These are phyloP conservation scores for Colletotrichum sp. DNA, from an alignment of 2,329 filamentous ascomycete species.

Conservation along the genomic window DNA sequence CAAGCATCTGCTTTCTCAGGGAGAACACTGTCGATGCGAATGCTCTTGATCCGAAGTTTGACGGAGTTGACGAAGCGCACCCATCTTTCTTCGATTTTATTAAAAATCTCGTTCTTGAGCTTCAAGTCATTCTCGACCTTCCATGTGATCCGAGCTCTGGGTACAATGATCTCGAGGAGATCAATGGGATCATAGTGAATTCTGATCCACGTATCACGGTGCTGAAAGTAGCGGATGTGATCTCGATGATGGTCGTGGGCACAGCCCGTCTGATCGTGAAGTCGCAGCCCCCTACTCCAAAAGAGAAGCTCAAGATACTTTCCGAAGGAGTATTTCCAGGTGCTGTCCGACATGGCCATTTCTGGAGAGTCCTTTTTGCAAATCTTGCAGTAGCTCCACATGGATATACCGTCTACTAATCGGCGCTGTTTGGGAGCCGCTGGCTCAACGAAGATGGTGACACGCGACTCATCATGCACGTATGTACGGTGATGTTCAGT, in stretches of 20 bases:
- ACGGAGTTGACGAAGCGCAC: conserved; percentile 89
- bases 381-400: conserved; percentile 97
- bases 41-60: conserved; percentile 80
- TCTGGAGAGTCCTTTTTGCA: conserved; percentile 91
- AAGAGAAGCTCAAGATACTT: conserved; percentile 98
- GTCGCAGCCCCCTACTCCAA: conserved; percentile 85
- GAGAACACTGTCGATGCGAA: conserved; percentile 88
- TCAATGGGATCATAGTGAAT: conserved; percentile 94
- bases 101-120: conserved; percentile 91
- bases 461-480: conserved; percentile 92
- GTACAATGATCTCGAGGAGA: conserved; percentile 92
- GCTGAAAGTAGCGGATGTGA: conserved; percentile 91
- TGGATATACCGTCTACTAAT: conserved; percentile 73
- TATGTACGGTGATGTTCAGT: conserved; percentile 94
- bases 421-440: conserved; percentile 52
- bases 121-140: conserved; percentile 94
- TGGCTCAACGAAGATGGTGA: conserved; percentile 85
- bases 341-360: conserved; percentile 89
- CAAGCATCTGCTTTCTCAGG: conserved; percentile 87
- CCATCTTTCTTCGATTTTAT: conserved; percentile 80
- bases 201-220: conserved; percentile 82
- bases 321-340: conserved; percentile 98
- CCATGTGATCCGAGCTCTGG: conserved; percentile 90
- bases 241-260: conserved; percentile 92
- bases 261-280: conserved; percentile 73